phyloP scores from a whole-genome alignment of 257 asterid species.

The Cinchona pubescens region DNA sequence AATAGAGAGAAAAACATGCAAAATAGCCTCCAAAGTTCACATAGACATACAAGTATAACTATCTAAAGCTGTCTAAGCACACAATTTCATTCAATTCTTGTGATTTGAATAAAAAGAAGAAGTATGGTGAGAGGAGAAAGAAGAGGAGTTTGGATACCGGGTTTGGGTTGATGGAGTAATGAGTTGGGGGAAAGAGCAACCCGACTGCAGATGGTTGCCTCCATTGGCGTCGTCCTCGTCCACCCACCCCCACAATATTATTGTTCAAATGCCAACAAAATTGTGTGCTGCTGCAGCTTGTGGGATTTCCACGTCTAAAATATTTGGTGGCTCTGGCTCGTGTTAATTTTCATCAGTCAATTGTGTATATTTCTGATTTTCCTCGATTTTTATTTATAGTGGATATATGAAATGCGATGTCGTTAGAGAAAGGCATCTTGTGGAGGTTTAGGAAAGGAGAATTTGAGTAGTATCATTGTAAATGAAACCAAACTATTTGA shows the following conservation, averaged over 20 bases:
- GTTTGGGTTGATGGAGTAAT: slow-evolving; percentile 40
- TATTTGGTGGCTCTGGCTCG: slow-evolving; percentile 19
- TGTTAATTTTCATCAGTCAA: neutral
- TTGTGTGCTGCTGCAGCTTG: neutral
- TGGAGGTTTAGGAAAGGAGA: too few relatives aligned
- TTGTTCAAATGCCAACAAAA: neutral
- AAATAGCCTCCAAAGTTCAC: too few relatives aligned
- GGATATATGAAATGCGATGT: neutral
- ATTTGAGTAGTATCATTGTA: too few relatives aligned
- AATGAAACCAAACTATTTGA: too few relatives aligned
- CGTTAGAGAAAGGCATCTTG: too few relatives aligned
- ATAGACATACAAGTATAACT: too few relatives aligned
- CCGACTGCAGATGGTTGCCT: slow-evolving; percentile 63
- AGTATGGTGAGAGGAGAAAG: neutral
- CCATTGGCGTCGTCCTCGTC: too few relatives aligned
- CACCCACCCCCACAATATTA: too few relatives aligned
- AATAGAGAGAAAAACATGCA: too few relatives aligned
- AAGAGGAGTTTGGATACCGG: slow-evolving; percentile 38
- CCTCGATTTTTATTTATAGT: neutral
- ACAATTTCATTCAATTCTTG: too few relatives aligned
- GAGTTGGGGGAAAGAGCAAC: slow-evolving; percentile 61
- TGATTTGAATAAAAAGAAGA: neutral
- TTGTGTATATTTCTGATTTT: slow-evolving; percentile 18
- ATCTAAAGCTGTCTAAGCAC: too few relatives aligned
- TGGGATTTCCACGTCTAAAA: neutral